Conservation (phyloP, 768 basidiomycete species). For the Candolleomyces efflorescens region DNA sequence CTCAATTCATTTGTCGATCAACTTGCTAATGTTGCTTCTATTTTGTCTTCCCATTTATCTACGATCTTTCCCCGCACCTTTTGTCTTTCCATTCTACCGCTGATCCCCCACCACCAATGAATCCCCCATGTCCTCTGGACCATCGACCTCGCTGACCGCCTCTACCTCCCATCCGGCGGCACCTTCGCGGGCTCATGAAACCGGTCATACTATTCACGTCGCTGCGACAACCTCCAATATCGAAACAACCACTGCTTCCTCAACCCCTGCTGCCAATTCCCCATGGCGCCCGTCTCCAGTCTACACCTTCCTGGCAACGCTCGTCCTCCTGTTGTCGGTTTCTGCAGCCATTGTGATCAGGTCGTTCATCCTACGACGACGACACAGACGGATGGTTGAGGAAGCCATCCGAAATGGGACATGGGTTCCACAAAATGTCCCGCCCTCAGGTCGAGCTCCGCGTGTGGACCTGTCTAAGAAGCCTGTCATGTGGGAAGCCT, state of each 20-base stretch:
- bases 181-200: no score
- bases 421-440: conserved; percentile 42
- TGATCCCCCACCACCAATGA: neutral
- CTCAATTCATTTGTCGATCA: neutral
- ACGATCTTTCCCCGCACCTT: neutral
- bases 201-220: no score
- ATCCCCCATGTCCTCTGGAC: neutral
- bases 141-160: no score
- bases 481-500: conserved; percentile 47
- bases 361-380: conserved; percentile 58
- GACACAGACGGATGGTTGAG: conserved; percentile 54
- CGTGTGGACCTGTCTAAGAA: conserved; percentile 40
- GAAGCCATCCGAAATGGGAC: conserved; percentile 65
- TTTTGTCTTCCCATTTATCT: neutral
- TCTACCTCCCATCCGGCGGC: no score
- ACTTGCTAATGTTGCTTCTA: neutral
- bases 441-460: conserved; percentile 11
- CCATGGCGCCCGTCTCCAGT: conserved; percentile 21
- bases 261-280: neutral
- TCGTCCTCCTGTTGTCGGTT: conserved; percentile 63
- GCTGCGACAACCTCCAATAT: neutral
- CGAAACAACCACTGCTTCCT: neutral
- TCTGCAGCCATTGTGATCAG: conserved; percentile 57
- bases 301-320: conserved; percentile 56
- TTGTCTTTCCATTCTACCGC: neutral